Conservation (phyloP, 768 basidiomycete genomes). For the Podaxis rugospora region DNA sequence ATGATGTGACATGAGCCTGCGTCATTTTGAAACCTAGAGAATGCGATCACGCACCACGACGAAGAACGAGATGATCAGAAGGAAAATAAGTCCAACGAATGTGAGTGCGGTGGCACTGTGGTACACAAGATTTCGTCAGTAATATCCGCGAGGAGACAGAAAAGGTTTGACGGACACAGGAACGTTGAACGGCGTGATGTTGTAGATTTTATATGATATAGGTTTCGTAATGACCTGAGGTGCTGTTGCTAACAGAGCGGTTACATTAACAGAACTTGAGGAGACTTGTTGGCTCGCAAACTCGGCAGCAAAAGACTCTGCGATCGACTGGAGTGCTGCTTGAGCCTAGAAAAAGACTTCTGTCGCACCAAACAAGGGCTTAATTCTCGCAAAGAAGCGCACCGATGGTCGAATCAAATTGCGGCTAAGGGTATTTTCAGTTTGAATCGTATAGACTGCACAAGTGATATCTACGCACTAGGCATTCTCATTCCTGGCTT, state of each 20-base stretch:
- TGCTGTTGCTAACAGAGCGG: too few relatives aligned
- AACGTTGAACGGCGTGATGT: too few relatives aligned
- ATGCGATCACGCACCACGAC: conserved; percentile 27
- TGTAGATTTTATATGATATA: too few relatives aligned
- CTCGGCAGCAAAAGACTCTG: background rate
- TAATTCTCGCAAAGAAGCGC: conserved; percentile 1
- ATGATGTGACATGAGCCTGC: too few relatives aligned
- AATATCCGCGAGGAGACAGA: background rate
- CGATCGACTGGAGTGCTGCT: too few relatives aligned
- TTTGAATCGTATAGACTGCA: too few relatives aligned
- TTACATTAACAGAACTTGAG: too few relatives aligned
- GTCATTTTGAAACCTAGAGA: background rate
- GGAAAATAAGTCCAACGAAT: conserved; percentile 54
- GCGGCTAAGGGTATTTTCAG: background rate
- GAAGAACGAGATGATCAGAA: conserved; percentile 41
- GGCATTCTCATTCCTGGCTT: conserved; percentile 13
- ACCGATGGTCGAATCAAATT: too few relatives aligned
- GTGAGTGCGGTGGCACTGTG: conserved; percentile 48
- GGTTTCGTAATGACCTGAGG: too few relatives aligned
- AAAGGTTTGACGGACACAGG: too few relatives aligned
- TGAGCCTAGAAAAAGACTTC: too few relatives aligned
- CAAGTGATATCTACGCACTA: conserved; percentile 37
- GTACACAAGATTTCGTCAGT: background rate
- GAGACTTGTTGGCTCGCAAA: too few relatives aligned
- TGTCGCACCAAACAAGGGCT: conserved; percentile 19